phyloP scores from a whole-genome alignment of 2,329 filamentous ascomycete genomes.

The Aspergillus costaricaensis region DNA sequence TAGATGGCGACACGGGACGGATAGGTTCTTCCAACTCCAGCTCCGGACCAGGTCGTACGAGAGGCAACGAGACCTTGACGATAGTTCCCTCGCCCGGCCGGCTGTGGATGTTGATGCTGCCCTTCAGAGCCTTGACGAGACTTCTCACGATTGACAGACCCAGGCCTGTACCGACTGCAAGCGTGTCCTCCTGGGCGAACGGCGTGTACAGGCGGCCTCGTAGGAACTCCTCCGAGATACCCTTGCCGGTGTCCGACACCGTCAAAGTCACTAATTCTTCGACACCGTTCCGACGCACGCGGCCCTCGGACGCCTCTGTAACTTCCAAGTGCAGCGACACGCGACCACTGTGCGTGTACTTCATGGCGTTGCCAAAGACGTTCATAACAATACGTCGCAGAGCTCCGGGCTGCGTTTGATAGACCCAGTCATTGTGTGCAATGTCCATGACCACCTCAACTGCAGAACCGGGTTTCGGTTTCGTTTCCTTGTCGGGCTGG shows the following conservation, averaged over 20 bases:
- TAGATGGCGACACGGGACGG: conserved; percentile 14
- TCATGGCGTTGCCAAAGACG: conserved; percentile 63
- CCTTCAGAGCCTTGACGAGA: conserved; percentile 62
- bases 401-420: conserved; percentile 58
- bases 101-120: conserved; percentile 60
- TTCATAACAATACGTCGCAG: conserved; percentile 63
- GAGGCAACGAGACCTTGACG: conserved; percentile 52
- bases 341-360: conserved; percentile 59
- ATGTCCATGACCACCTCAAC: conserved; percentile 58
- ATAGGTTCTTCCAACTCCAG: conserved; percentile 17
- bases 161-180: conserved; percentile 54
- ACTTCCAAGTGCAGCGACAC: conserved; percentile 49
- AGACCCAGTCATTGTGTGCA: conserved; percentile 54
- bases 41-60: conserved; percentile 35
- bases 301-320: conserved; percentile 31
- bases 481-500: background rate
- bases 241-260: conserved; percentile 65
- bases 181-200: conserved; percentile 60
- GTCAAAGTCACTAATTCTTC: conserved; percentile 45
- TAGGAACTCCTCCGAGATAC: conserved; percentile 65
- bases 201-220: conserved; percentile 61
- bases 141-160: conserved; percentile 65
- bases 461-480: conserved; percentile 20
- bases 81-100: conserved; percentile 58
- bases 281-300: conserved; percentile 32